A percentile compares a stretch with the other conserved stretches of the same genome.
Evolutionary conservation across 164 flowering plant genomes (phyloP).

Genomic region (Amborella trichopoda): DNA sequence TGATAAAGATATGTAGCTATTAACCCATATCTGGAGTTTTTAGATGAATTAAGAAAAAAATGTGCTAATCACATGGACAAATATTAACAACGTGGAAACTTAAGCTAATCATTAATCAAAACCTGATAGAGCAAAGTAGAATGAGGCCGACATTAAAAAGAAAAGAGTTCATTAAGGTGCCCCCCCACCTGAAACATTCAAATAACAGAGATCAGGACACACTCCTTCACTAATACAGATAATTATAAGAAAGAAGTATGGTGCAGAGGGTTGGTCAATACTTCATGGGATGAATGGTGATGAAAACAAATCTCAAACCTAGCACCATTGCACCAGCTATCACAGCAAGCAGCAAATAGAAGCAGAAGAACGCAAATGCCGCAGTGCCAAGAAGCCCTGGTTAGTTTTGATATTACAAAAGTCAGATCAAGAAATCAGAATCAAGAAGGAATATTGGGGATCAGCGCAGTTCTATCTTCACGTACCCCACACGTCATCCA

Average conservation of each 20-base stretch:
- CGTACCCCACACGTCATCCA: slow-evolving; percentile 92
- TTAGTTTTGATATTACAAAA: slow-evolving; percentile 7
- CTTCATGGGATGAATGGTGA: slow-evolving; percentile 99
- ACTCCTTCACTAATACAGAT: neutral
- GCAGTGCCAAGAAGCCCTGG: slow-evolving; percentile 95
- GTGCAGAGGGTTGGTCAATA: slow-evolving; percentile 18
- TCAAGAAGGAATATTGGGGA: no score
- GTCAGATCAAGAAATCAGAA: slow-evolving; percentile 4
- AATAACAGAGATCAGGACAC: neutral
- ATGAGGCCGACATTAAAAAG: slow-evolving; percentile 93
- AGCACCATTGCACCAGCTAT: slow-evolving; percentile 98
- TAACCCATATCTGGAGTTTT: no score
- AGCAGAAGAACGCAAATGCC: slow-evolving; percentile 98
- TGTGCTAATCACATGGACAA: no score
- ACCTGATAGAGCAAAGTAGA: slow-evolving; percentile 98
- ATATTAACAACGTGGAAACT: no score
- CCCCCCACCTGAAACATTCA: slow-evolving; percentile 76
- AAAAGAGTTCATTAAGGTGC: slow-evolving; percentile 93
- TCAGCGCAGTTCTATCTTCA: neutral
- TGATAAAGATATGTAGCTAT: no score
- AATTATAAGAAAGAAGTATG: slow-evolving; percentile 3
- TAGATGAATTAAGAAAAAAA: no score
- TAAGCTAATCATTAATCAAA: no score
- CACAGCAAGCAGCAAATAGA: slow-evolving; percentile 91
- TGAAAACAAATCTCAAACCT: slow-evolving; percentile 86